Conservation (phyloP, 176 grass and related monocot genomes). For the Alloteropsis semialata region DNA sequence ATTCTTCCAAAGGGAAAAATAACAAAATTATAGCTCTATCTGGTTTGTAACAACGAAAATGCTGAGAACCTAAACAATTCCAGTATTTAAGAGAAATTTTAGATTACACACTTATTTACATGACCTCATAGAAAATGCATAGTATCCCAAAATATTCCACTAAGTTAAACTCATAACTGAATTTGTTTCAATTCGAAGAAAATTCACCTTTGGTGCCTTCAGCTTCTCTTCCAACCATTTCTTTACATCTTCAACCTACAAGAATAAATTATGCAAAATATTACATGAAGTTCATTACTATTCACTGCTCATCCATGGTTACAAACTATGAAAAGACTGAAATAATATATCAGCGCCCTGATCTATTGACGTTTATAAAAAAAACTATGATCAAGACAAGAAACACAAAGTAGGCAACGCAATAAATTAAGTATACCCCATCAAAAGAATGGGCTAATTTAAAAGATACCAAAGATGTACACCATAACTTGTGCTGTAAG, state of each 20-base stretch:
- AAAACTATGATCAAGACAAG: not conserved
- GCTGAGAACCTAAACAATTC: not conserved
- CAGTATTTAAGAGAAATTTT: not conserved
- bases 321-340: not conserved
- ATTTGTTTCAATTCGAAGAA: conserved; percentile 19
- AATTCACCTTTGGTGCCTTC: conserved; percentile 62
- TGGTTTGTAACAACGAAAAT: not conserved
- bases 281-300: not conserved
- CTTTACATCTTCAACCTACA: conserved; percentile 89
- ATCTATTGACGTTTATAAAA: not conserved
- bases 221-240: conserved; percentile 86
- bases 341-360: not conserved
- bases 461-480: conserved; percentile 16
- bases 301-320: not conserved
- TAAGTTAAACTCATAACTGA: not conserved
- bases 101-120: not conserved
- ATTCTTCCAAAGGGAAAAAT: not conserved
- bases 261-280: conserved; percentile 25
- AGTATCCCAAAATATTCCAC: conserved; percentile 26
- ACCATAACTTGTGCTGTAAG: not conserved
- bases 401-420: not conserved
- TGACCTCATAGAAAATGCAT: not conserved
- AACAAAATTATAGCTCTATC: not conserved
- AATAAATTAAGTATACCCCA: not conserved
- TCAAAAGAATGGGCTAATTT: not conserved